Base-by-base conservation (phyloP, 129 eudicot species). In the Heracleum sosnowskyi region DNA sequence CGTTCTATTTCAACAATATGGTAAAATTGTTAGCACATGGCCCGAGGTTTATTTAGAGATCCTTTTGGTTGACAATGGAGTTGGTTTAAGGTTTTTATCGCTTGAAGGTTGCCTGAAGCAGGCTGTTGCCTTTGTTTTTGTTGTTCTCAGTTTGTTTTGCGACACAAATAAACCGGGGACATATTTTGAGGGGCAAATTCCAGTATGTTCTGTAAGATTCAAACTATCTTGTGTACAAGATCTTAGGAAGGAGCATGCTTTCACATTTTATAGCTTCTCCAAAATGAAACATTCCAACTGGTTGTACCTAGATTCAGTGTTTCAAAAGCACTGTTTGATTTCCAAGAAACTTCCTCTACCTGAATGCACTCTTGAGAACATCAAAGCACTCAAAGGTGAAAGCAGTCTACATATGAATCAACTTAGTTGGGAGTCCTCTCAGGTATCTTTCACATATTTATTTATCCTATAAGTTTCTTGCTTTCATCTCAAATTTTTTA, bases 51-150 rank as follows among this genome's bases (percentile, higher is more conserved):
- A 76, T 76, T 26, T 91, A 91, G 97, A 95, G 87, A 84, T 95
- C 77, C 82, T 95, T 79, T 90, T 91, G 82, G 88, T 95, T 68
- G 98, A 95, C 85, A 87, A 87, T 76, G 22, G 84, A 77, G 83
- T 81, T 12, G 98, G 96, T n/a, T 78, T 91, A 87, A 87, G 92
- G 86, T 87, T 87, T 80, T 83, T 90, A 53, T 81, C 87, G 60
- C 90, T 84, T 81, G 90, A 95, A 88, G 93, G 93, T 69, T 85
- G 97, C 84, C 73, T 95, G 84, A 84, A 79, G 84, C 86, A 88
- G 83, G 96, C 89, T 45, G 83, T 91, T 24, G 85, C 88, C 68
- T 88, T 88, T 45, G 79, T 91, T 79, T 90, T 89, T 78, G 69
- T 85, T 35, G 83, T 91, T 78, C 81, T 95, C 86, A 20, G 80